Evolutionary conservation across 129 eudicot species (phyloP).

Genomic region (Oenanthe sinensis): DNA sequence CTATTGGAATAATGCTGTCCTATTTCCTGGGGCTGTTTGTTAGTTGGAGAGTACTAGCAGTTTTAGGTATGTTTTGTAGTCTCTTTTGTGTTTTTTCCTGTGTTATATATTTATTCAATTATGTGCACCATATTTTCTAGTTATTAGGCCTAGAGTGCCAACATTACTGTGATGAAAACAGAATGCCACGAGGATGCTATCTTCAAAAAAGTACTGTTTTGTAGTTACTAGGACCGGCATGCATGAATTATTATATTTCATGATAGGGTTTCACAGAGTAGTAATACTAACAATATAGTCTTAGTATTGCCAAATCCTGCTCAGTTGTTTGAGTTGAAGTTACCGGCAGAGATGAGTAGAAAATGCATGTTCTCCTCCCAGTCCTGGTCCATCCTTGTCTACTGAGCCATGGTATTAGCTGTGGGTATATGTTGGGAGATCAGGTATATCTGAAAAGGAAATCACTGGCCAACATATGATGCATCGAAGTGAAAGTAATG

Average conservation of each 20-base stretch:
- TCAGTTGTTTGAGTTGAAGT: background rate
- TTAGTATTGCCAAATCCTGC: background rate
- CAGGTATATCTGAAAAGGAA: background rate
- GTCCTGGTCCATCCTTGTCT: background rate
- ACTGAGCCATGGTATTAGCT: background rate
- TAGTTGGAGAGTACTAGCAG: conserved; percentile 73
- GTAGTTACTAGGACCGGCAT: background rate
- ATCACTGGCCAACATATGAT: background rate
- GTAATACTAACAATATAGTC: background rate
- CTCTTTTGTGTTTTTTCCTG: background rate
- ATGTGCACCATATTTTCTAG: background rate
- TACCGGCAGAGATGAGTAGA: background rate
- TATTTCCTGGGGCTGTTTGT: conserved; percentile 75
- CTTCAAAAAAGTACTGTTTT: background rate
- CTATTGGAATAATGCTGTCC: conserved; percentile 72
- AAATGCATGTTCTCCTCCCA: background rate
- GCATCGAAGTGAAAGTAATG: background rate
- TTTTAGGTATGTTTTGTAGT: conserved; percentile 37
- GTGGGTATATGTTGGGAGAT: background rate
- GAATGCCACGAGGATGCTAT: background rate
- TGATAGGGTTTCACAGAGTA: background rate
- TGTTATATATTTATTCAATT: background rate
- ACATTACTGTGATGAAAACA: background rate
- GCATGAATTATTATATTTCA: background rate
- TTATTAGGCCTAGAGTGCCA: background rate